Evolutionary conservation across 2,329 filamentous ascomycete genomes (phyloP).

Genomic region (Hymenoscyphus linearis): DNA sequence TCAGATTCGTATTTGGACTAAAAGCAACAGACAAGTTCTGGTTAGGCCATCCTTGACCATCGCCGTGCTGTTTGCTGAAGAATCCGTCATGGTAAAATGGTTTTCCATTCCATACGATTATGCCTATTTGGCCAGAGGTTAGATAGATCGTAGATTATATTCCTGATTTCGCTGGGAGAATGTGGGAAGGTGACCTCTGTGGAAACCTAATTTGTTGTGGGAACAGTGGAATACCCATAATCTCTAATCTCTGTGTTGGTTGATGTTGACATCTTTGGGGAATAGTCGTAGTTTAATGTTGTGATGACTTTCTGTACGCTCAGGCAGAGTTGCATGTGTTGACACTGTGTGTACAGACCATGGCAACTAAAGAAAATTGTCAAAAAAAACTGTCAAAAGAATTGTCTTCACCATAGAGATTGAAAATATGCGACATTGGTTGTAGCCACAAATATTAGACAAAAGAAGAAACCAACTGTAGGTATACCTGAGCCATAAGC

Average conservation of each 20-base stretch:
- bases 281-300: neutral
- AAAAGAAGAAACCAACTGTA: no score
- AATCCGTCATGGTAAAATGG: neutral
- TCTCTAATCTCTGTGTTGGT: neutral
- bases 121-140: neutral
- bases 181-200: neutral
- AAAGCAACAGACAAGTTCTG: neutral
- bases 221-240: neutral
- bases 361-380: neutral
- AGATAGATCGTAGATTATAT: neutral
- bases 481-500: no score
- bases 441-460: neutral
- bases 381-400: no score
- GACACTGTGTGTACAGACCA: neutral
- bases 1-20: neutral
- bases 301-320: neutral
- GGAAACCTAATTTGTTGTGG: neutral
- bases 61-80: neutral
- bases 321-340: neutral
- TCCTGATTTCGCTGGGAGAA: neutral
- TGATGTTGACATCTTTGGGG: neutral
- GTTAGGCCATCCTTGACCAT: neutral
- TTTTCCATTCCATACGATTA: neutral
- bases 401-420: neutral
- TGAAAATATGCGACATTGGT: neutral